Evolutionary conservation across 129 eudicot genomes (phyloP), one percentile per base, ranked within the genome.

Genomic region (Solidago caesia): DNA sequence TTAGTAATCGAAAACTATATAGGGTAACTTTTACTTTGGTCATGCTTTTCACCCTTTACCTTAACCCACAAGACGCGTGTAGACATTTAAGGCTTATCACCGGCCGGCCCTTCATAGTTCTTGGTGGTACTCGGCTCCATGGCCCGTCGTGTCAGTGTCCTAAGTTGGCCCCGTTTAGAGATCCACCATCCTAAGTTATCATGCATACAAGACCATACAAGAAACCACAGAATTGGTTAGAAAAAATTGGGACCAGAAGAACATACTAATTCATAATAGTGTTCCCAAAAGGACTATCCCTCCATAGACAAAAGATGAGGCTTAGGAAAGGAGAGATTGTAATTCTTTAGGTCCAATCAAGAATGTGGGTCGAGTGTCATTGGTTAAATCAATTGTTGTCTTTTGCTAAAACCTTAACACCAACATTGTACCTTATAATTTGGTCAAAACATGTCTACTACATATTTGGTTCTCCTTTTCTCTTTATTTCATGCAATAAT

Each of bases 331-430:
- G 52, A 49, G 78, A 64, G 78, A 64, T 74, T 39, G 64, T 43
- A 61, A 47, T 63, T 74, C 71, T 74, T 74, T 62, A 49, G 25
- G 78, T 64, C 72, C 77, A 75, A 70, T 69, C 73, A 63, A 79
- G 14, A 64, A 49, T 65, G 46, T 44, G 51, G 58, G 75, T 46
- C 45, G 80, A 26, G 58, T 75, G 78, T 47, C 81, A 79, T 47
- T 56, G 77, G 66, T 76, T 64, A 46, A 45, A 65, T 65, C 61
- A 72, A 65, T 26, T 61, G 4, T 2, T 47, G 78, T 76, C 78
- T 76, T 70, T 41, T 64, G 77, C 71, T 81, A 44, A 64, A 75
- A 70, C 82, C 79, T 81, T 65, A 71, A 76, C 84, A 62, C 44
- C 75, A 76, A 81, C 43, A 75, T 64, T 53, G 59, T 41, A 75